Evolutionary conservation across 495 filamentous ascomycete genomes (phyloP).

Genomic region (Penicillium lagena): DNA sequence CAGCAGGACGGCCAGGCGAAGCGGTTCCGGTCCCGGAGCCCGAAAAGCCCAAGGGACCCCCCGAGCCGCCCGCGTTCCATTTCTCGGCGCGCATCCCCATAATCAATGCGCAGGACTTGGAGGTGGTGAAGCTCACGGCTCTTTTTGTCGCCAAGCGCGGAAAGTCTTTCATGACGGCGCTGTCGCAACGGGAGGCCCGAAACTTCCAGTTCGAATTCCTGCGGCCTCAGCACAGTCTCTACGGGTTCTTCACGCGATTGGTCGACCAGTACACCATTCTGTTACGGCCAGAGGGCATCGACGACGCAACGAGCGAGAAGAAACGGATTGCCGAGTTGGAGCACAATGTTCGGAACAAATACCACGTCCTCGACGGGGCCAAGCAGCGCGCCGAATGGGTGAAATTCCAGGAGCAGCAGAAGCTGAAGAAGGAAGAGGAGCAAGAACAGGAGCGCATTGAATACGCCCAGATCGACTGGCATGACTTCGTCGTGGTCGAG

Average conservation of each 20-base stretch:
- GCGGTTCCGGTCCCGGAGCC: slow-evolving; percentile 46
- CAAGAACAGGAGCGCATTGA: slow-evolving; percentile 77
- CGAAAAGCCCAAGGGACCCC: slow-evolving; percentile 72
- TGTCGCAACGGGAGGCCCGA: slow-evolving; percentile 79
- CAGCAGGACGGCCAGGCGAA: slow-evolving; percentile 71
- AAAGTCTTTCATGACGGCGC: slow-evolving; percentile 77
- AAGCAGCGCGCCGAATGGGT: slow-evolving; percentile 82
- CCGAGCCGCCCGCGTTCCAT: slow-evolving; percentile 80
- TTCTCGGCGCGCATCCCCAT: slow-evolving; percentile 98
- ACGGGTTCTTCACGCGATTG: slow-evolving; percentile 87
- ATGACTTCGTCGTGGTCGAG: slow-evolving; percentile 94
- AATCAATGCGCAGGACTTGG: slow-evolving; percentile 91
- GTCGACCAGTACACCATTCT: slow-evolving; percentile 93
- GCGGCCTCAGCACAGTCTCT: slow-evolving; percentile 87
- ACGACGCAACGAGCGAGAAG: slow-evolving; percentile 61
- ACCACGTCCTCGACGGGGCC: slow-evolving; percentile 70
- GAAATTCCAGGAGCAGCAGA: slow-evolving; percentile 78
- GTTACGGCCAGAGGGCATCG: slow-evolving; percentile 57
- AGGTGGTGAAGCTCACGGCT: slow-evolving; percentile 85
- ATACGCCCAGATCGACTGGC: slow-evolving; percentile 94
- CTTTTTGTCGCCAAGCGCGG: slow-evolving; percentile 88
- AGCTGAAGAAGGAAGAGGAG: slow-evolving; percentile 81
- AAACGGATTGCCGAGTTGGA: slow-evolving; percentile 68
- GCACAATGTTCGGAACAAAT: slow-evolving; percentile 72
- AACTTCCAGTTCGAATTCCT: slow-evolving; percentile 98